Evolutionary conservation across 2,329 filamentous ascomycete species (phyloP), one percentile per base, ranked within the genome.

Genomic region (Orbilia blumenaviensis): DNA sequence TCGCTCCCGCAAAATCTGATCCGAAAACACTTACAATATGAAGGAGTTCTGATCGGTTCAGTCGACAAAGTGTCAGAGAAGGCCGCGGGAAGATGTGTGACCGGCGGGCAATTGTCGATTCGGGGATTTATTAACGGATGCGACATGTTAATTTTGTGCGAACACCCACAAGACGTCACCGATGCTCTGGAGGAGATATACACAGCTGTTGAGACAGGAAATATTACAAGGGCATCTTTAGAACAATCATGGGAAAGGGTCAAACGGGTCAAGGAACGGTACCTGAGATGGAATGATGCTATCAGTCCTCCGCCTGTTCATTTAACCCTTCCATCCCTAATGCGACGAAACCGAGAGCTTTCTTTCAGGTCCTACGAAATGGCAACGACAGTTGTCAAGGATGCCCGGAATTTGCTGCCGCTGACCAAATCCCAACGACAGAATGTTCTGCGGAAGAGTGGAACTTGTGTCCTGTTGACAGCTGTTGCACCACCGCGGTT

Each of bases 381-480:
- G 79, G 97, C 94, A 0, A 96, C 98, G 75, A 95, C 94, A 0
- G 91, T 99, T 23, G 92, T 98, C 54, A 87, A 94, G 69, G 94
- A 99, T 82, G 94, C 93, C 82, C 91, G 94, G 77, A 89, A 92
- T 73, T 84, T 96, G 1, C 85, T 99, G 2, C 95, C 95, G 91
- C 92, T 71, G 62, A 67, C 41, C 56, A 78, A 64, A 74, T 74
- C 44, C 46, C 66, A 46, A 32, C 54, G 21, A 71, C 56, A 41
- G 60, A 79, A 63, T 66, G 77, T 56, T 41, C 78, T 77, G 48
- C 91, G 72, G 38, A 61, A 62, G 34, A 41, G 6, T 16, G 72
- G 64, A 41, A 38, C 48, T 27, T 76, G 72, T 23, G 72, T 61
- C 60, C 86, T 90, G 52, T 82, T 90, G 34, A 89, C 89, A 4